Base-by-base conservation (phyloP, 2,329 filamentous ascomycete genomes). In the Penicillium paneum region DNA sequence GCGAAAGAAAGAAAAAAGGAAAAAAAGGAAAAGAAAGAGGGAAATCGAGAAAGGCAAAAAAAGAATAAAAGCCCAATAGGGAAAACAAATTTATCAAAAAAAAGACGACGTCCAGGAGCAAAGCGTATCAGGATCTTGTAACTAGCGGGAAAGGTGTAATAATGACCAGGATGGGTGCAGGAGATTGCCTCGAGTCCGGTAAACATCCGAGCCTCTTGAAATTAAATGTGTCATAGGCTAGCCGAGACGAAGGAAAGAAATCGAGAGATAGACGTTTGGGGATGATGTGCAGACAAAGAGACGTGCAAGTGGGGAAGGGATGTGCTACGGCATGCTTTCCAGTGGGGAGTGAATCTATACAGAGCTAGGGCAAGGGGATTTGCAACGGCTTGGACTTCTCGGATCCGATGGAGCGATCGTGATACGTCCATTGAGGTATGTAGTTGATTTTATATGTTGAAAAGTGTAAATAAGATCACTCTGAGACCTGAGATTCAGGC, bases 111-210 rank as follows among this genome's bases (percentile, higher is more conserved):
- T 12, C 50, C 58, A 57, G 48, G 58, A 61, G 63, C 60, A 58
- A 59, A 60, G 61, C 64, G 50, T 67, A 68, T 67, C 61, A 69
- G 62, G 51, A 66, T 61, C 67, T 69, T 65, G 66, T 69, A 64
- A 70, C 64, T 71, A 70, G 68, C 65, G 67, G 66, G 61, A 69
- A 66, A 62, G 64, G 70, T 72, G 70, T 72, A 72, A 72, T 71
- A 67, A 67, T 60, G 65, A 64, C 69, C 59, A 68, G 68, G 68
- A 67, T 72, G 61, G 58, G 66, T 72, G 61, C 57, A 71, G 65
- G 62, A 69, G 60, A 64, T 57, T 43, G 56, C 49, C 61, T 63
- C 62, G 65, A 66, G 52, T 41, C 57, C 48, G 54, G 55, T 57
- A 59, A 57, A 63, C 49, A 62, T 54, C 59, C 61, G 59, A 64